Conservation (phyloP, 805 yeast genomes). For the Jamesozyma hellenica region DNA sequence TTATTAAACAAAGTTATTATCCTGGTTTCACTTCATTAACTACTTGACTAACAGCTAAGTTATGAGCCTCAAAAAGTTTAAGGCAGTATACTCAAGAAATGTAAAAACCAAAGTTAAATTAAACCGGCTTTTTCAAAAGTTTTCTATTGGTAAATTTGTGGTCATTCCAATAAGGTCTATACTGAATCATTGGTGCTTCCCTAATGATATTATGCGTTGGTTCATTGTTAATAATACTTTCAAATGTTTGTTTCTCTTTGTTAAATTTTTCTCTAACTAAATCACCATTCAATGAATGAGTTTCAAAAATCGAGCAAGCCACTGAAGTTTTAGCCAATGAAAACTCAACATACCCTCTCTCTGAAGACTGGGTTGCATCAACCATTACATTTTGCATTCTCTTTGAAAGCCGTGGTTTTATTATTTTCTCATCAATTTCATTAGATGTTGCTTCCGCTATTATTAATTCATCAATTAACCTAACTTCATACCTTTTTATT, state of each 20-base stretch:
- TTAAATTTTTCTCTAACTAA: constrained; percentile 26
- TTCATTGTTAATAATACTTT: constrained; percentile 6
- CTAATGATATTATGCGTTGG: constrained; percentile 1
- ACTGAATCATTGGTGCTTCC: neutral
- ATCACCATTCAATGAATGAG: constrained; percentile 37
- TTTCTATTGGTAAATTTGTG: too few species aligned
- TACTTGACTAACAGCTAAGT: too few species aligned
- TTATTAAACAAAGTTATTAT: too few species aligned
- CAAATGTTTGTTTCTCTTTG: constrained; percentile 21
- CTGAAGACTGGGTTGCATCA: constrained; percentile 41
- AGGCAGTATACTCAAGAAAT: too few species aligned
- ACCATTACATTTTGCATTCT: constrained; percentile 49
- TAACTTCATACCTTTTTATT: constrained; percentile 35
- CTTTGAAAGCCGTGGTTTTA: constrained; percentile 45
- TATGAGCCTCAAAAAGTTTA: too few species aligned
- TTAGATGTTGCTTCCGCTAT: constrained; percentile 49
- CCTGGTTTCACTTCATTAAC: too few species aligned
- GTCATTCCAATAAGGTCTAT: too few species aligned
- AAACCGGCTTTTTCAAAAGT: too few species aligned
- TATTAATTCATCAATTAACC: constrained; percentile 49
- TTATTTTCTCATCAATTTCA: constrained; percentile 55
- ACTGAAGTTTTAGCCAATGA: constrained; percentile 22
- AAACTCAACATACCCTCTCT: constrained; percentile 19
- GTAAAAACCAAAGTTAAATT: too few species aligned
- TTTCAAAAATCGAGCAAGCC: constrained; percentile 33